Conservation (phyloP, 2,329 filamentous ascomycete species). For the Ophiostoma tasmaniense region DNA sequence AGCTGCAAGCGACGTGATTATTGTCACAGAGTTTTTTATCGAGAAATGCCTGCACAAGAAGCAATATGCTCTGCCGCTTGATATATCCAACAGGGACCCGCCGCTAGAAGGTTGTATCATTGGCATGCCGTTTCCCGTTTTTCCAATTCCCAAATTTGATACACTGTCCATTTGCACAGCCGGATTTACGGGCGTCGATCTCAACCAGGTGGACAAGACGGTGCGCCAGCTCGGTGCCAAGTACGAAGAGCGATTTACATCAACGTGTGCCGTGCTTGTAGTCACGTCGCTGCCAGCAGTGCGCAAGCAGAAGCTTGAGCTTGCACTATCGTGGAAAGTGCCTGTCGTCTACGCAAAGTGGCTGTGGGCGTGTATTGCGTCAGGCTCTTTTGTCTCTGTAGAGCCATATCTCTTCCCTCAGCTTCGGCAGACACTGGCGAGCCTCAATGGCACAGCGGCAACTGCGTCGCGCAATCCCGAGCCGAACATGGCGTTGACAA, state of each 20-base stretch:
- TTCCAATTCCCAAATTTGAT: slow-evolving; percentile 62
- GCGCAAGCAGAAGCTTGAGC: slow-evolving; percentile 66
- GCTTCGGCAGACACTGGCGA: slow-evolving; percentile 29
- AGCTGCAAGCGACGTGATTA: slow-evolving; percentile 32
- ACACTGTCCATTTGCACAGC: slow-evolving; percentile 69
- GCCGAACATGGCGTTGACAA: slow-evolving; percentile 11
- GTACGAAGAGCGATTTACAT: slow-evolving; percentile 70
- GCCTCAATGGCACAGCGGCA: slow-evolving; percentile 12
- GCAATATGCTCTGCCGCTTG: slow-evolving; percentile 56
- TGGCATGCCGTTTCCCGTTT: slow-evolving; percentile 64
- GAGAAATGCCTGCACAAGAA: slow-evolving; percentile 80
- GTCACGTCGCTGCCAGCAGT: slow-evolving; percentile 52
- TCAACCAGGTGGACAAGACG: slow-evolving; percentile 73
- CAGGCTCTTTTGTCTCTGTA: slow-evolving; percentile 39
- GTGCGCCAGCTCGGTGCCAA: slow-evolving; percentile 68
- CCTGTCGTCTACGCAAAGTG: slow-evolving; percentile 75
- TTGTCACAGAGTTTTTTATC: slow-evolving; percentile 86
- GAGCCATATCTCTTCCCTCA: slow-evolving; percentile 41
- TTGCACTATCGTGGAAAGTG: slow-evolving; percentile 65
- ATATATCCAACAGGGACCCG: slow-evolving; percentile 34
- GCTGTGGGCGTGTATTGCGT: slow-evolving; percentile 73
- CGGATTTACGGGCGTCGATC: slow-evolving; percentile 73
- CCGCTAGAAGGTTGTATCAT: slow-evolving; percentile 52
- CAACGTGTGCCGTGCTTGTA: slow-evolving; percentile 67
- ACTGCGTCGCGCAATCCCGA: slow-evolving; percentile 15